Evolutionary conservation across 2,329 filamentous ascomycete genomes (phyloP).

Genomic region (Golovinomyces cichoracearum): DNA sequence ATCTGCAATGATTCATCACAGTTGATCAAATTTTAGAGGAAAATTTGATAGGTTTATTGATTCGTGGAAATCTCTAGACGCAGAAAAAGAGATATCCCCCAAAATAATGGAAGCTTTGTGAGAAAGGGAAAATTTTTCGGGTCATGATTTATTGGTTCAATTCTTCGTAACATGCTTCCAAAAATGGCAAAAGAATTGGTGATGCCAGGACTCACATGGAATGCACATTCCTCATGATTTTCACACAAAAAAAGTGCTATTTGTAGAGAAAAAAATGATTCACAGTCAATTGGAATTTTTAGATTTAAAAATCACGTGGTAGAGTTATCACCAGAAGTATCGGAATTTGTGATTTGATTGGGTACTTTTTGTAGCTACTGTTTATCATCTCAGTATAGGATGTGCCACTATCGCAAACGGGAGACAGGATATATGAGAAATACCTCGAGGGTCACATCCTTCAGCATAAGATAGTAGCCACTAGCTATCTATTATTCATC

Average conservation of each 20-base stretch:
- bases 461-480: too few species aligned
- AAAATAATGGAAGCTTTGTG: not conserved
- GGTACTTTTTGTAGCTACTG: too few species aligned
- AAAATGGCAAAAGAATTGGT: not conserved
- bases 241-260: not conserved
- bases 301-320: too few species aligned
- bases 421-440: too few species aligned
- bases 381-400: too few species aligned
- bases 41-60: not conserved
- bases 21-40: not conserved
- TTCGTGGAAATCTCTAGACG: not conserved
- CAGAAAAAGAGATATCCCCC: too few species aligned
- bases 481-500: too few species aligned
- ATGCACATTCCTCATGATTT: not conserved
- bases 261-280: not conserved
- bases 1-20: not conserved
- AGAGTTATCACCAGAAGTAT: too few species aligned
- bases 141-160: not conserved
- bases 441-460: too few species aligned
- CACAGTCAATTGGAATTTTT: too few species aligned
- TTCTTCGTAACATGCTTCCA: not conserved
- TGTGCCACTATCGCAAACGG: too few species aligned
- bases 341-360: too few species aligned
- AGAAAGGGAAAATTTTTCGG: not conserved
- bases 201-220: not conserved